Conservation (phyloP, 306 rosid genomes). For the Crataegus laevigata region DNA sequence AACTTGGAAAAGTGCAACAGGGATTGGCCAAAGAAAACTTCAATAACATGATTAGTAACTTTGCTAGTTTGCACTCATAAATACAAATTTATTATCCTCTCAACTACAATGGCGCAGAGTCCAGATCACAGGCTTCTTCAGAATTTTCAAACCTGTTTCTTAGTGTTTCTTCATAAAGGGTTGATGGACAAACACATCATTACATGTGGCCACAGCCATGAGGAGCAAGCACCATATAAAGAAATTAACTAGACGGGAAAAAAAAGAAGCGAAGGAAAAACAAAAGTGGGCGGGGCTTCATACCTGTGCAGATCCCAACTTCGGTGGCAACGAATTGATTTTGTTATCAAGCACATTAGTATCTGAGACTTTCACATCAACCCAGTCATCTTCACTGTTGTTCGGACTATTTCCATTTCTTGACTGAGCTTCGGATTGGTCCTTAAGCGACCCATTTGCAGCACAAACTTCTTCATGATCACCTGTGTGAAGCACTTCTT, state of each 20-base stretch:
- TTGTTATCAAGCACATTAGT: constrained; percentile 11
- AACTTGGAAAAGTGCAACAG: not conserved
- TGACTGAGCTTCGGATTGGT: constrained; percentile 18
- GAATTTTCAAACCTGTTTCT: not conserved
- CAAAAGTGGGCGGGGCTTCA: not conserved
- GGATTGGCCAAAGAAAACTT: not conserved
- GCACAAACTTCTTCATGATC: constrained; percentile 21
- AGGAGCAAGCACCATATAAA: not conserved
- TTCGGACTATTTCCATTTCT: constrained; percentile 23
- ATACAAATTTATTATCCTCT: not conserved
- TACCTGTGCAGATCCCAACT: constrained; percentile 41
- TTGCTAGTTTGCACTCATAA: not conserved
- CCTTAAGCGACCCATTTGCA: constrained; percentile 22
- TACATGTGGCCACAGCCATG: not conserved
- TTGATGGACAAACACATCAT: not conserved
- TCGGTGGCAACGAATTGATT: constrained; percentile 10
- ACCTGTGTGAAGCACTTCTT: constrained; percentile 36
- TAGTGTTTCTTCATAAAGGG: not conserved
- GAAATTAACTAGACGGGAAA: not conserved
- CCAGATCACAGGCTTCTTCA: not conserved
- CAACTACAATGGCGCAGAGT: not conserved
- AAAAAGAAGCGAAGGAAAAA: not conserved
- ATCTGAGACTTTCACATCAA: constrained; percentile 54
- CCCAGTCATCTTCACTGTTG: constrained; percentile 72
- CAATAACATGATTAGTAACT: not conserved